Conservation (phyloP, 352 stramenopile genomes). For the Halophytophthora polymorphica region DNA sequence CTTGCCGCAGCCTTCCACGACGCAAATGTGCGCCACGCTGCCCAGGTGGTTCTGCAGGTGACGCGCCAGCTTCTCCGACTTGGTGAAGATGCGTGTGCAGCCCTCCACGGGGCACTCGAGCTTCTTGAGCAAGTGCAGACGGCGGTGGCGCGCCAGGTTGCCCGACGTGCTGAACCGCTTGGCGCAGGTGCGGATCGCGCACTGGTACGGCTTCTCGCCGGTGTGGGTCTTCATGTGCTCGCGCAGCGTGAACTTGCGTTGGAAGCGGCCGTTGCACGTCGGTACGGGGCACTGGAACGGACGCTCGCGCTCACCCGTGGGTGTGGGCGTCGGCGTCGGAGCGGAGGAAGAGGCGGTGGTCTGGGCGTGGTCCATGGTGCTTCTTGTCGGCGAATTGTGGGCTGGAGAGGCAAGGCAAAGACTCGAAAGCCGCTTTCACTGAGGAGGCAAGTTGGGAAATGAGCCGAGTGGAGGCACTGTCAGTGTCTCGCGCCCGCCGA, state of each 20-base stretch:
- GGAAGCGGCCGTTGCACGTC: slow-evolving; percentile 46
- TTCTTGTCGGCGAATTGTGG: slow-evolving; percentile 17
- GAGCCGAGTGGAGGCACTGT: slow-evolving; percentile 21
- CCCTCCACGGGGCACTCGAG: slow-evolving; percentile 44
- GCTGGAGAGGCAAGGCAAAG: slow-evolving; percentile 16
- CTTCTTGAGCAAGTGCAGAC: slow-evolving; percentile 47
- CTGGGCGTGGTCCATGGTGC: slow-evolving; percentile 24
- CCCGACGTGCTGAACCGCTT: slow-evolving; percentile 67
- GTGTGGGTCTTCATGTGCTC: slow-evolving; percentile 84
- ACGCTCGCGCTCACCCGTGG: slow-evolving; percentile 26
- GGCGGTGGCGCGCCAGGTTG: slow-evolving; percentile 54
- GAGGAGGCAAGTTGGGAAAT: slow-evolving; percentile 44
- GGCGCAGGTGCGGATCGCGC: slow-evolving; percentile 41
- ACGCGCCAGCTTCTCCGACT: slow-evolving; percentile 46
- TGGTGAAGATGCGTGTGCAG: slow-evolving; percentile 53
- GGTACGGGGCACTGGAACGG: slow-evolving; percentile 40
- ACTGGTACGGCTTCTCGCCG: slow-evolving; percentile 70
- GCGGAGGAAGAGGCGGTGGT: slow-evolving; percentile 2
- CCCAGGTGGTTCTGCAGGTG: slow-evolving; percentile 55
- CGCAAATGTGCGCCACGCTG: slow-evolving; percentile 53
- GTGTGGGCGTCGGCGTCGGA: background rate
- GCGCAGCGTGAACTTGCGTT: slow-evolving; percentile 71
- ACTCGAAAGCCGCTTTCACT: slow-evolving; percentile 24
- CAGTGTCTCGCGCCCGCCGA: too few species aligned
- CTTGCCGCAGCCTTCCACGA: slow-evolving; percentile 52